Base-by-base conservation (phyloP, 345 rosid genomes). In the Firmiana major region DNA sequence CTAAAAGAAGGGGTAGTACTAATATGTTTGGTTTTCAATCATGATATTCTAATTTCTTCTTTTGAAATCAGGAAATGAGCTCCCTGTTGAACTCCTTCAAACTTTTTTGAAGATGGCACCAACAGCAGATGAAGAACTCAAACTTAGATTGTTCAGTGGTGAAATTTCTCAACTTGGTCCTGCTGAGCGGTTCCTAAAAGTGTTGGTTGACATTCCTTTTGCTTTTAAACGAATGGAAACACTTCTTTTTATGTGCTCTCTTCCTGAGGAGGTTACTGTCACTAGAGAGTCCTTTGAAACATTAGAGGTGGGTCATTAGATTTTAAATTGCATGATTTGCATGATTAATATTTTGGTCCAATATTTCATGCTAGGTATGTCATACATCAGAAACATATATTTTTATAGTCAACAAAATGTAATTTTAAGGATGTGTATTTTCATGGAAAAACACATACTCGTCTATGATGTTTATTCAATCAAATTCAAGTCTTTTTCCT, bases 171-270 rank as follows among this genome's bases (percentile, higher is more conserved):
- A 85, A 77, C 93, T 97, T 54, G 98, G 98, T 75, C 82, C 89
- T 7, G 99, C 99, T 68, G 99, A 97, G 83, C 86, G 97, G 79
- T 97, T 97, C 87, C 86, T 97, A n/a, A 97, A 97, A 84, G 88
- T 85, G 40, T 85, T 97, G 79, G 89, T 94, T 62, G 89, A 81
- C 81, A 89, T 97, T 55, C 99, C 99, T 80, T 91, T 89, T 79
- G 94, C 97, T 71, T 94, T 84, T 84, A 91, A 92, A 77, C 91
- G 98, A 63, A 78, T 97, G 73, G 99, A 97, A 83, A 88, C 95
- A 11, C 87, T 97, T 75, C 88, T 91, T 69, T 91, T 94, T 86
- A 97, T 92, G 97, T 85, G 97, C 75, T 83, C 88, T 75, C 92
- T 92, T 58, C 86, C 92, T 72, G 99, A 94, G 80, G 99, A 97